Conservation (phyloP, 371 early-diverging fungal species). For the Furculomyces boomerangus region DNA sequence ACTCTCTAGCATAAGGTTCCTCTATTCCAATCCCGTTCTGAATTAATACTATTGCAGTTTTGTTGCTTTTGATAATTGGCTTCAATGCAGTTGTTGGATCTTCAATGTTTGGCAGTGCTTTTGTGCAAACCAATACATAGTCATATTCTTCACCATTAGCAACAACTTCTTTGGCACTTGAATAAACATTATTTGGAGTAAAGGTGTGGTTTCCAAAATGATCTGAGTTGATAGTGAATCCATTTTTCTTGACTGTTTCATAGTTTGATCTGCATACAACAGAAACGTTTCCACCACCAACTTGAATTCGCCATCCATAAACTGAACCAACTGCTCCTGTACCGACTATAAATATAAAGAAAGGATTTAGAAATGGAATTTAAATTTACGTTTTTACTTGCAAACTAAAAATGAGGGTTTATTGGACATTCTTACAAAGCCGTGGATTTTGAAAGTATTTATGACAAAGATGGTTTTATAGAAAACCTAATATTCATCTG, state of each 20-base stretch:
- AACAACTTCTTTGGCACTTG: slow-evolving; percentile 30
- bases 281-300: slow-evolving; percentile 31
- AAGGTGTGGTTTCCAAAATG: slow-evolving; percentile 43
- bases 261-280: slow-evolving; percentile 73
- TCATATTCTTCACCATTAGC: slow-evolving; percentile 29
- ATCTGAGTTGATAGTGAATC: slow-evolving; percentile 44
- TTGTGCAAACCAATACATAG: slow-evolving; percentile 54
- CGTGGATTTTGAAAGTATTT: too few species aligned
- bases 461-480: too few species aligned
- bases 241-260: slow-evolving; percentile 31
- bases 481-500: too few species aligned
- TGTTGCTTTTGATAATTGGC: slow-evolving; percentile 32
- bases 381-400: too few species aligned
- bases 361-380: too few species aligned
- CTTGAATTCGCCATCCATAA: slow-evolving; percentile 49
- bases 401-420: too few species aligned
- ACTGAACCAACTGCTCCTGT: slow-evolving; percentile 67
- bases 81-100: slow-evolving; percentile 40
- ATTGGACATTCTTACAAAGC: too few species aligned
- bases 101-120: slow-evolving; percentile 46
- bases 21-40: slow-evolving; percentile 81
- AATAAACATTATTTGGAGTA: slow-evolving; percentile 37
- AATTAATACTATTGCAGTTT: slow-evolving; percentile 51
- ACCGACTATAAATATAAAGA: slow-evolving; percentile 50
- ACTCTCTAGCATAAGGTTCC: slow-evolving; percentile 32